Conservation (phyloP, 257 asterid species). For the Capsicum chinense region DNA sequence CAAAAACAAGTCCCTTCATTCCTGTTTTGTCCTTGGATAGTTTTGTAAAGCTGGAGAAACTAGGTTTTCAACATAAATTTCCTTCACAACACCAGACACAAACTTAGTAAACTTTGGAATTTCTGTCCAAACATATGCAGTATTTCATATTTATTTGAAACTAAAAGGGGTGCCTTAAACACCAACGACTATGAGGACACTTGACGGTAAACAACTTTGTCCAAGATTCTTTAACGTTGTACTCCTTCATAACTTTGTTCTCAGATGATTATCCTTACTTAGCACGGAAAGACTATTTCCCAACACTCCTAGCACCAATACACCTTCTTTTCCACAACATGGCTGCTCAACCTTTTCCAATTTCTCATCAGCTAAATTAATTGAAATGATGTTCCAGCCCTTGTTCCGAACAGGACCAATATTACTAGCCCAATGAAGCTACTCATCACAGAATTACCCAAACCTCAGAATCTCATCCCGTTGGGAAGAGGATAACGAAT, state of each 20-base stretch:
- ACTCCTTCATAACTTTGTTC: conserved; percentile 40
- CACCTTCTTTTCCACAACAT: conserved; percentile 21
- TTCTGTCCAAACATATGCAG: too few species aligned
- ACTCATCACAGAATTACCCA: conserved; percentile 24
- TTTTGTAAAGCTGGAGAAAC: background rate
- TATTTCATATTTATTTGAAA: background rate
- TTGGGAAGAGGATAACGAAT: too few species aligned
- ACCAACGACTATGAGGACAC: conserved; percentile 26
- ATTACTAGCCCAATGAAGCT: conserved; percentile 39
- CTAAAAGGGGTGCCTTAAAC: background rate
- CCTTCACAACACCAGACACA: background rate
- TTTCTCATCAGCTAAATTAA: conserved; percentile 25
- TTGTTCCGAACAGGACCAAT: background rate
- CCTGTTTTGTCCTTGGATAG: background rate
- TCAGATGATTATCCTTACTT: conserved; percentile 30
- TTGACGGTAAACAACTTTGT: conserved; percentile 47
- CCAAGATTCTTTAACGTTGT: conserved; percentile 50
- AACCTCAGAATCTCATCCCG: too few species aligned
- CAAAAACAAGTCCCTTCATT: too few species aligned
- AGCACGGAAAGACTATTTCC: conserved; percentile 49
- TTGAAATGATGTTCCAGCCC: conserved; percentile 29
- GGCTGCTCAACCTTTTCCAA: conserved; percentile 28
- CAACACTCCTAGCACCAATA: conserved; percentile 40
- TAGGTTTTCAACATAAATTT: background rate
- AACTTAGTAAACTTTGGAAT: background rate